Evolutionary conservation across 1,284 basidiomycete genomes (phyloP), one percentile per base, ranked within the genome.

Genomic region (Sphaerobolus stellatus): DNA sequence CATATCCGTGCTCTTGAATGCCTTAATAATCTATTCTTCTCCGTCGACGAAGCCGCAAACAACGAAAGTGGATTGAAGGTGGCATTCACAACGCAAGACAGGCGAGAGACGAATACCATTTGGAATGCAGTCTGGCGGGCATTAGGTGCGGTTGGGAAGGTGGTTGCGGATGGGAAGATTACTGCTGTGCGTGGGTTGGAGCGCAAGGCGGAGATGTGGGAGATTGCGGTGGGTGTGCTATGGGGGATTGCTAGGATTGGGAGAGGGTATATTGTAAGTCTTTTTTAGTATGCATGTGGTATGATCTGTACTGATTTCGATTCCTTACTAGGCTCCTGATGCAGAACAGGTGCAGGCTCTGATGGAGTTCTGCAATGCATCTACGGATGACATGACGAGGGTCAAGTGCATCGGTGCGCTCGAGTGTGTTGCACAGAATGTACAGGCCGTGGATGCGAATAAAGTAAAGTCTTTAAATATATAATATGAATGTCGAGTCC

Each of bases 1-100:
- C 93, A 96, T 66, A 77, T 92, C 48, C 79, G 86, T 57, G 91
- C 93, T 6, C 77, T 95, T 48, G 93, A 96, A 69, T 94, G 92
- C 62, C 79, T 97, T 54, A 95, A 93, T 68, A 97, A 98, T 69
- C 78, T 94, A 14, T 88, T 95, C 63, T 76, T 96, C 48, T 87
- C 91, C 1, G 76, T 91, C 22, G 78, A 85, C 4, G 68, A 79
- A 0, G 69, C 73, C 3, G 71, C 74, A 9, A 75, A 69, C 52
- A 59, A 73, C 25, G 68, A 66, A 18, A 66, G 34, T 79, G 6
- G 60, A 29, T 30, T 46, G 13, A 24, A 34, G 16, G 30, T 29
- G 2, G 51, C 48, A 9, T 9, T 53, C 11, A 45, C 59, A n/a
- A 24, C 71, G 6, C 68, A 70, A 5, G 81, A 86, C 56, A 68